Percentiles rank a stretch among this genome's conserved stretches.
phyloP scores from a whole-genome alignment of 495 filamentous ascomycete species.

The Penicillium dipodomyicola region DNA sequence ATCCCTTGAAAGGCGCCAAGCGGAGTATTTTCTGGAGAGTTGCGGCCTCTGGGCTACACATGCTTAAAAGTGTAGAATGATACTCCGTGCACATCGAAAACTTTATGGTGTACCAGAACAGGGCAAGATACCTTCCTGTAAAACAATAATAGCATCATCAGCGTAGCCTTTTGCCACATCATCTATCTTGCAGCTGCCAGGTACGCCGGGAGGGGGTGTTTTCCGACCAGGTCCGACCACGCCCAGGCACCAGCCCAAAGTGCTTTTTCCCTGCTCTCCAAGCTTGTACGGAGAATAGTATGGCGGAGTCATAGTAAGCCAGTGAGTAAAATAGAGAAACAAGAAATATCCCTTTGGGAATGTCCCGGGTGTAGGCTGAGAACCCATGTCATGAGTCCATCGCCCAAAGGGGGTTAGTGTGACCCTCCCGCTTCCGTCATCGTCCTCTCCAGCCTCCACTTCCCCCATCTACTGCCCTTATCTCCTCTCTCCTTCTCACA shows the following conservation, averaged over 20 bases:
- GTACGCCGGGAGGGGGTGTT: conserved; percentile 17
- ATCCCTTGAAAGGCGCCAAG: background rate
- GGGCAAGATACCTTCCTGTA: background rate
- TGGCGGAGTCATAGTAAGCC: background rate
- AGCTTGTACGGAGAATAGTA: background rate
- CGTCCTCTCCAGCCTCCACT: conserved; percentile 18
- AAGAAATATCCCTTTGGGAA: background rate
- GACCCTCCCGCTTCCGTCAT: conserved; percentile 28
- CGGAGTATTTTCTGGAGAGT: background rate
- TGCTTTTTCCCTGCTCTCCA: background rate
- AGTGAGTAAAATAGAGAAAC: background rate
- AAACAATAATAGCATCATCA: background rate
- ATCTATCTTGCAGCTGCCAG: conserved; percentile 23
- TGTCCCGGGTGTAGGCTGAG: background rate
- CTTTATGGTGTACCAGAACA: background rate
- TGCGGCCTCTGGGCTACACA: background rate
- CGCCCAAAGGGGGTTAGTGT: conserved; percentile 7
- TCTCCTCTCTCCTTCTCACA: conserved; percentile 22
- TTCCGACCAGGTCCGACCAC: conserved; percentile 16
- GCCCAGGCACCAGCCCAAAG: conserved; percentile 15
- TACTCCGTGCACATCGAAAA: background rate
- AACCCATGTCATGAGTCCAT: conserved; percentile 7
- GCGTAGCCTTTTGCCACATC: conserved; percentile 15
- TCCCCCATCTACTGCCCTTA: conserved; percentile 19
- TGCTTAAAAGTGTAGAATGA: background rate